Conservation (phyloP, 2,329 filamentous ascomycete species). For the Saccharata proteae region DNA sequence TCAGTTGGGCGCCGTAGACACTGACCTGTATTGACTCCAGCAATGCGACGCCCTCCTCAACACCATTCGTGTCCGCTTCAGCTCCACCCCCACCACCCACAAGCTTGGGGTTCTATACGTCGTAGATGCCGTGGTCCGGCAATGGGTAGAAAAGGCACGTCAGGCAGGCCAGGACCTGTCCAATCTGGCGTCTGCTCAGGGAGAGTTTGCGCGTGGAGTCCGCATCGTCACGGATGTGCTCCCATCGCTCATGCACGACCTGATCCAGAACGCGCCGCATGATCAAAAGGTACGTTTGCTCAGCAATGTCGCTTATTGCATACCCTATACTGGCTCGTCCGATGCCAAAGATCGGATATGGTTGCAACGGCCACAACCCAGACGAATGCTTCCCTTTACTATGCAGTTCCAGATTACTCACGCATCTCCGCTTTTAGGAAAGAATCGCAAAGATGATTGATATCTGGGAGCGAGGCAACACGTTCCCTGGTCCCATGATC, state of each 20-base stretch:
- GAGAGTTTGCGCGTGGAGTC: conserved; percentile 88
- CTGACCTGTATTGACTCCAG: conserved; percentile 36
- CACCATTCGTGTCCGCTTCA: conserved; percentile 95
- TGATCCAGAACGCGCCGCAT: conserved; percentile 73
- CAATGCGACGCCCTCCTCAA: conserved; percentile 90
- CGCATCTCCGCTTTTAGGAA: conserved; percentile 42
- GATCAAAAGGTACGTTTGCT: conserved; percentile 68
- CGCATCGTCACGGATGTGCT: conserved; percentile 94
- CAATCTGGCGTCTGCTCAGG: conserved; percentile 70
- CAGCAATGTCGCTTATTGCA: no score
- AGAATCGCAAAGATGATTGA: conserved; percentile 93
- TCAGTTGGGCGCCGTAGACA: not conserved
- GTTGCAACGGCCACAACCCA: no score
- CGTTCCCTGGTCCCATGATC: conserved; percentile 73
- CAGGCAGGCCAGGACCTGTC: conserved; percentile 64
- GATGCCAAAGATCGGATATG: no score
- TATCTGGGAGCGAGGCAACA: conserved; percentile 94
- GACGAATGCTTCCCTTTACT: no score
- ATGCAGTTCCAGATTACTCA: conserved; percentile 6
- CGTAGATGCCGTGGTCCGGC: conserved; percentile 98
- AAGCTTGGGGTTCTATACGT: conserved; percentile 99
- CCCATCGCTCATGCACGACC: conserved; percentile 89
- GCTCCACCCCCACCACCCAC: conserved; percentile 85
- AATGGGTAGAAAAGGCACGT: conserved; percentile 95
- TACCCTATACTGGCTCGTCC: no score